phyloP scores from a whole-genome alignment of 1,284 basidiomycete genomes.

The Vanrija sp. region DNA sequence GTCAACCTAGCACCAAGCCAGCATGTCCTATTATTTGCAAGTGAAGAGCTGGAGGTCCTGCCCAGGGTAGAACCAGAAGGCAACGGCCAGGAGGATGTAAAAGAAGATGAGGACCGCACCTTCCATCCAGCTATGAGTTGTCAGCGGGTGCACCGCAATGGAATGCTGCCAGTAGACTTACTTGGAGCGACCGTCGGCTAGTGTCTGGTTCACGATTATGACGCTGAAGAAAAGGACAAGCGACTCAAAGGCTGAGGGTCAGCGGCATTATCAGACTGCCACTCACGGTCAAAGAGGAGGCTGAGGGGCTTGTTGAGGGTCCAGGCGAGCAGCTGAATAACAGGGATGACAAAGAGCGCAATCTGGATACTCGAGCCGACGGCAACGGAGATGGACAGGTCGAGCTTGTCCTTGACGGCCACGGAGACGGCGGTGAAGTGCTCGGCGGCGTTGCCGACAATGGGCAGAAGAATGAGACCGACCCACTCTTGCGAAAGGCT shows the following conservation, averaged over 20 bases:
- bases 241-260: conserved; percentile 48
- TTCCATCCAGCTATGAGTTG: conserved; percentile 47
- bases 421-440: conserved; percentile 85
- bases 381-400: conserved; percentile 66
- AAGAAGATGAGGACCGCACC: conserved; percentile 56
- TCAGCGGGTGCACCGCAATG: conserved; percentile 47
- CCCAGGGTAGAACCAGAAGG: conserved; percentile 34
- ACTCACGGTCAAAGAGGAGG: conserved; percentile 45
- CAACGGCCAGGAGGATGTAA: conserved; percentile 49
- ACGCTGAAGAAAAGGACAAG: conserved; percentile 59
- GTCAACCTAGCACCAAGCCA: too few relatives aligned
- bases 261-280: not conserved
- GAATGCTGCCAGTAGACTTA: conserved; percentile 8
- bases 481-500: conserved; percentile 67
- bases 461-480: conserved; percentile 60
- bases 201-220: conserved; percentile 73
- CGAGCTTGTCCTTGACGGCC: conserved; percentile 66
- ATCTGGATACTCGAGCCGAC: conserved; percentile 91
- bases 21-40: too few relatives aligned
- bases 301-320: conserved; percentile 53
- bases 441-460: conserved; percentile 55
- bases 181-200: conserved; percentile 59
- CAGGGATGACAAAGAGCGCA: conserved; percentile 74
- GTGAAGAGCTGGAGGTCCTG: too few relatives aligned
- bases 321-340: conserved; percentile 56